Conservation (phyloP, 139 green algal genomes). For the Auxenochlorella pyrenoidosa region DNA sequence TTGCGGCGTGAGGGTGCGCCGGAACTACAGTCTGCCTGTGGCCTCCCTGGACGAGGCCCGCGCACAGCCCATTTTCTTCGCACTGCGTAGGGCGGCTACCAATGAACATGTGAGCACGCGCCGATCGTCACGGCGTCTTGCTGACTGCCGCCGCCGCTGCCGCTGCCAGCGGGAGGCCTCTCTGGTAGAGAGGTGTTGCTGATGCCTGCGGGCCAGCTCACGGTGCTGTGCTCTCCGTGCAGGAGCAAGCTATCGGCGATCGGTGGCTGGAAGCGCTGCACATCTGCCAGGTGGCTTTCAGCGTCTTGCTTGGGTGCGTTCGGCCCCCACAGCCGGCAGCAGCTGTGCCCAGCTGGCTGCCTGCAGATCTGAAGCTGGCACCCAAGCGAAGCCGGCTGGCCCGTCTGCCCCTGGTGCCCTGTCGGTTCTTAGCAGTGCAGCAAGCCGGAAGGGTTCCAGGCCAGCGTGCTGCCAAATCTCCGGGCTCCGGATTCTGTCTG, state of each 20-base stretch:
- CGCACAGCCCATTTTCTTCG: constrained; percentile 47
- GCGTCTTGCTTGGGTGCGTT: constrained; percentile 3
- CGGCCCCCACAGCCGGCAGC: too few species aligned
- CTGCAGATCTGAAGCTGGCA: background rate
- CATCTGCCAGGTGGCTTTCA: background rate
- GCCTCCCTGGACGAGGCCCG: constrained; percentile 47
- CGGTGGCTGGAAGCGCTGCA: constrained; percentile 9
- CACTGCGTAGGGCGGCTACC: constrained; percentile 36
- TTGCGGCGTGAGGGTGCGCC: background rate
- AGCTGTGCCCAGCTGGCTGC: background rate
- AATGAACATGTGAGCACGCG: constrained; percentile 6
- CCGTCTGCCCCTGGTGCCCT: background rate
- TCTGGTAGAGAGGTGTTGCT: too few species aligned
- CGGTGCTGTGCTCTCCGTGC: background rate
- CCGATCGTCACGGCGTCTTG: too few species aligned
- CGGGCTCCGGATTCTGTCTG: background rate
- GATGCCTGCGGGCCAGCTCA: background rate
- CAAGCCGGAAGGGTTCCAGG: background rate
- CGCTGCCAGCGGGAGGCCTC: background rate
- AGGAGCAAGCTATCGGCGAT: constrained; percentile 26
- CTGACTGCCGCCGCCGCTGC: background rate
- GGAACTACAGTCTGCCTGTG: background rate
- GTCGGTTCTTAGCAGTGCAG: background rate
- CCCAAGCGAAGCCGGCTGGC: too few species aligned
- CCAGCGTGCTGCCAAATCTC: background rate